Evolutionary conservation across 495 filamentous ascomycete genomes (phyloP).

Genomic region (Pyrenopolyporus hunteri): DNA sequence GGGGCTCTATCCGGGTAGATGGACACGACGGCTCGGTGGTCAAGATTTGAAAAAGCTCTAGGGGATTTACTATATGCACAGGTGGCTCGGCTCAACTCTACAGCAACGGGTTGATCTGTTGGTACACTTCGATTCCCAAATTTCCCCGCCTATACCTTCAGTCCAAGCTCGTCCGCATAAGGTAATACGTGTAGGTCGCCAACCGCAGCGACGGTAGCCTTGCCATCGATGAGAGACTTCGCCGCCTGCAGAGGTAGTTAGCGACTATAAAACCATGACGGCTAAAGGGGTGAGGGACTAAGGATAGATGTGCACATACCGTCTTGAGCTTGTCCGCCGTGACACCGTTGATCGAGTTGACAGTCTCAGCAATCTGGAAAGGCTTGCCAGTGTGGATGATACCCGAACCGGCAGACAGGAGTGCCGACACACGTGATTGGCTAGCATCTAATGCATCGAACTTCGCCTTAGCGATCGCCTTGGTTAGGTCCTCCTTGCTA

Average conservation of each 20-base stretch:
- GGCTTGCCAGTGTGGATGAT: constrained; percentile 80
- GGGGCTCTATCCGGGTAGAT: too few species aligned
- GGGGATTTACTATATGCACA: constrained; percentile 59
- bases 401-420: constrained; percentile 56
- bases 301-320: constrained; percentile 70
- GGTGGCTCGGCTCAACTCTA: constrained; percentile 50
- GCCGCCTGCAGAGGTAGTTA: constrained; percentile 64
- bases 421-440: constrained; percentile 66
- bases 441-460: constrained; percentile 88
- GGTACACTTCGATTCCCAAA: constrained; percentile 52
- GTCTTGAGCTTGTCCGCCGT: constrained; percentile 83
- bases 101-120: constrained; percentile 51
- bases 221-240: constrained; percentile 82
- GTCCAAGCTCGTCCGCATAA: constrained; percentile 89
- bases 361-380: constrained; percentile 83
- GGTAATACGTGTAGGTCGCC: constrained; percentile 89
- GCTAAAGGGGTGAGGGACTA: too few species aligned
- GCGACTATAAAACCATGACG: background rate
- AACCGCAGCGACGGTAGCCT: constrained; percentile 84
- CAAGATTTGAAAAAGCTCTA: constrained; percentile 43
- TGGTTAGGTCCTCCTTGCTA: constrained; percentile 82
- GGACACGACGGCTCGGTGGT: too few species aligned
- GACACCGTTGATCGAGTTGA: constrained; percentile 79
- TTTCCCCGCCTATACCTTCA: constrained; percentile 77
- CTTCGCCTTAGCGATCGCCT: constrained; percentile 90